A percentile compares a stretch with the other conserved stretches of the same genome.
Evolutionary conservation across 1,284 basidiomycete genomes (phyloP).

Genomic region (Trametes pubescens): DNA sequence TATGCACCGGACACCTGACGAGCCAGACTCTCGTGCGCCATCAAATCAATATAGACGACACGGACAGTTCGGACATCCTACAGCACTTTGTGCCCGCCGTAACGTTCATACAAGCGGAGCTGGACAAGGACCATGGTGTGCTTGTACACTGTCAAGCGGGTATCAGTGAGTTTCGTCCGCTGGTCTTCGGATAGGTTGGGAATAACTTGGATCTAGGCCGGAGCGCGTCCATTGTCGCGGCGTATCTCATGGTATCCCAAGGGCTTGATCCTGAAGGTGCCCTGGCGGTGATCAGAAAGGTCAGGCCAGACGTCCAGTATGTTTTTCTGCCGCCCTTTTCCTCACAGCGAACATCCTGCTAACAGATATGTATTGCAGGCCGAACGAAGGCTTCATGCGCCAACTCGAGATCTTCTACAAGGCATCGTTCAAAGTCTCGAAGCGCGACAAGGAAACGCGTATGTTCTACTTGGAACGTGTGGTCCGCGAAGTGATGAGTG

Average conservation of each 20-base stretch:
- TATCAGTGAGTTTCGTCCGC: constrained; percentile 65
- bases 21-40: constrained; percentile 71
- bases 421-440: constrained; percentile 74
- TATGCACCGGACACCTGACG: constrained; percentile 22
- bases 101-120: constrained; percentile 80
- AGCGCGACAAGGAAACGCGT: constrained; percentile 73
- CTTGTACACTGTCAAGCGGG: constrained; percentile 90
- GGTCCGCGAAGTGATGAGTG: constrained; percentile 80
- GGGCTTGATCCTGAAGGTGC: constrained; percentile 73
- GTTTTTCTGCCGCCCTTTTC: constrained; percentile 39
- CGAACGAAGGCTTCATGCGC: constrained; percentile 79
- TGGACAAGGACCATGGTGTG: constrained; percentile 78
- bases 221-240: constrained; percentile 82
- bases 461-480: constrained; percentile 85
- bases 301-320: constrained; percentile 75
- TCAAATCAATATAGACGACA: constrained; percentile 79
- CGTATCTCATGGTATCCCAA: constrained; percentile 83
- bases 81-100: constrained; percentile 80
- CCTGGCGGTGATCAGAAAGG: constrained; percentile 69
- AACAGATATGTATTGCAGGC: constrained; percentile 52
- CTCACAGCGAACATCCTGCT: not conserved
- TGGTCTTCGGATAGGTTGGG: not conserved
- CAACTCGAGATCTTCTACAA: constrained; percentile 83
- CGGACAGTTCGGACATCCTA: constrained; percentile 76
- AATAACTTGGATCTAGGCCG: constrained; percentile 57